phyloP scores from a whole-genome alignment of 306 rosid species.

The Carpinus fangiana region DNA sequence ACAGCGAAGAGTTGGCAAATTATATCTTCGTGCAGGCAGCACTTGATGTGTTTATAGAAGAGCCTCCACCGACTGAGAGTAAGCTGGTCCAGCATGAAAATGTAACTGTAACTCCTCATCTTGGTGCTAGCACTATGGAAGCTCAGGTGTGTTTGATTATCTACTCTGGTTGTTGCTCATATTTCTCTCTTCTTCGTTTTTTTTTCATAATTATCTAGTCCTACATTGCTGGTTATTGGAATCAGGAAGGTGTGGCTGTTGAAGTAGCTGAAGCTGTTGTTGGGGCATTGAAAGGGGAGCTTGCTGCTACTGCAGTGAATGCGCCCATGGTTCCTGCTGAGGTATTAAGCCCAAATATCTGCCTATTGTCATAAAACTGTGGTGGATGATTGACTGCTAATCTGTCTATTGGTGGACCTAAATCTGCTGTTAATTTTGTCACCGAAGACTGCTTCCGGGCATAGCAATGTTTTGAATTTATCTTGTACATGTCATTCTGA shows the following conservation, averaged over 20 bases:
- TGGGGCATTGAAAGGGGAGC: conserved; percentile 93
- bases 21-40: conserved; percentile 63
- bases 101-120: conserved; percentile 95
- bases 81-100: conserved; percentile 78
- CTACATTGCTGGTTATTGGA: not conserved
- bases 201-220: not conserved
- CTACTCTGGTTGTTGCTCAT: not conserved
- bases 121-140: conserved; percentile 97
- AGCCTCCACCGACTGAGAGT: conserved; percentile 77
- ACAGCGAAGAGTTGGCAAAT: not conserved
- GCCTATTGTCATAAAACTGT: not conserved
- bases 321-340: conserved; percentile 99
- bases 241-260: conserved; percentile 98
- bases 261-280: conserved; percentile 99
- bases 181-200: too few species aligned
- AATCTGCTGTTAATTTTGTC: not conserved
- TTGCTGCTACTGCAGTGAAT: conserved; percentile 97
- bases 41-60: conserved; percentile 88
- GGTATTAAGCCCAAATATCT: conserved; percentile 42
- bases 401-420: not conserved
- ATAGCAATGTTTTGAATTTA: not conserved
- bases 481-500: not conserved
- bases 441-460: too few species aligned
- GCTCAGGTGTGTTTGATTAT: conserved; percentile 66
- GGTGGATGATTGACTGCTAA: not conserved